Conservation (phyloP, 306 rosid genomes). For the Cicer bijugum region DNA sequence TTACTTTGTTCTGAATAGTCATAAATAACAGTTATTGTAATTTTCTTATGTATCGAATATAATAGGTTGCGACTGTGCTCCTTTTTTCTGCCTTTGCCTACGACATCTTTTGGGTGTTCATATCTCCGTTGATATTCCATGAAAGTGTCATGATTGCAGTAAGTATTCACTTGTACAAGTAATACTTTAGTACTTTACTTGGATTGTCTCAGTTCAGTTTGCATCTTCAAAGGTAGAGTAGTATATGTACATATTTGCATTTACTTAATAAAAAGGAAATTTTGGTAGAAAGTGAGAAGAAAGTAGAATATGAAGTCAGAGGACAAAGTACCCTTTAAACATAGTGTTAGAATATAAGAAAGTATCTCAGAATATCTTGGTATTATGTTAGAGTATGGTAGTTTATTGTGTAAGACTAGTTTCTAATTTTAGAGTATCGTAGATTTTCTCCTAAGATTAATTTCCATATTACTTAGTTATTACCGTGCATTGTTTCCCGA, state of each 20-base stretch:
- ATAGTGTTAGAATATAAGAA: not conserved
- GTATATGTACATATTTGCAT: slow-evolving; percentile 11
- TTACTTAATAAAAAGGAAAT: slow-evolving; percentile 1
- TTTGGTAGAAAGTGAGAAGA: slow-evolving; percentile 29
- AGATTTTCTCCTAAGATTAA: slow-evolving; percentile 2
- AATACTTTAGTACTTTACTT: slow-evolving; percentile 33
- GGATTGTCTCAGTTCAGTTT: slow-evolving; percentile 33
- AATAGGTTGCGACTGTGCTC: slow-evolving; percentile 96
- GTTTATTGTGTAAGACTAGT: not conserved
- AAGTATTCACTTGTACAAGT: slow-evolving; percentile 43
- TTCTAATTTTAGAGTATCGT: slow-evolving; percentile 1
- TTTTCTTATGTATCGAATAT: slow-evolving; percentile 33
- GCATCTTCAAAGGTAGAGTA: slow-evolving; percentile 18
- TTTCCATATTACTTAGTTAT: not conserved
- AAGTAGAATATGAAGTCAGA: slow-evolving; percentile 15
- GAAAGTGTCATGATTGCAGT: slow-evolving; percentile 95
- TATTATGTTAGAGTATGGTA: not conserved
- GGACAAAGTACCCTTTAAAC: slow-evolving; percentile 7
- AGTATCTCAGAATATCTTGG: not conserved
- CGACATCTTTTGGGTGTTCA: slow-evolving; percentile 98
- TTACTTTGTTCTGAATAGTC: slow-evolving; percentile 27
- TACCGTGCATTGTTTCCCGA: not conserved
- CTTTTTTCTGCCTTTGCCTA: slow-evolving; percentile 91
- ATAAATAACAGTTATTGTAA: slow-evolving; percentile 3
- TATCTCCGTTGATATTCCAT: slow-evolving; percentile 75